Evolutionary conservation across 1,139 yeast species (phyloP).

Genomic region (Protomyces pachydermus): DNA sequence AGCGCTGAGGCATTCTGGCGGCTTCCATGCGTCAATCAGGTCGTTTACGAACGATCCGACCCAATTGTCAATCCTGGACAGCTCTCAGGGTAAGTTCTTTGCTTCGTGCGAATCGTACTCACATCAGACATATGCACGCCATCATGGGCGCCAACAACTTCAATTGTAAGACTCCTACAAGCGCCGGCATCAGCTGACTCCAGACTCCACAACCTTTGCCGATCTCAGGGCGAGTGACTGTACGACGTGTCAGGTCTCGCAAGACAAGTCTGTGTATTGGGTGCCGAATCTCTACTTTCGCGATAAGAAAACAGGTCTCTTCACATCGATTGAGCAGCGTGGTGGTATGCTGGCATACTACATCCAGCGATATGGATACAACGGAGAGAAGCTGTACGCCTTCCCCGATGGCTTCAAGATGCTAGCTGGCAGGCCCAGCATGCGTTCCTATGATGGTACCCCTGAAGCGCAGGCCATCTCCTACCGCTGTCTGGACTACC

Average conservation of each 20-base stretch:
- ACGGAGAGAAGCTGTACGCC: slow-evolving; percentile 25
- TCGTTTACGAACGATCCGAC: slow-evolving; percentile 22
- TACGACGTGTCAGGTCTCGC: slow-evolving; percentile 25
- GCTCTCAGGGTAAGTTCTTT: neutral
- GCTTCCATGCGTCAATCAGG: slow-evolving; percentile 14
- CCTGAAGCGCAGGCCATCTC: slow-evolving; percentile 25
- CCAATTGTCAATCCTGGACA: slow-evolving; percentile 23
- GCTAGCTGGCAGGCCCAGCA: slow-evolving; percentile 28
- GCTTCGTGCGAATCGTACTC: neutral
- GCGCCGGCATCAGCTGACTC: neutral
- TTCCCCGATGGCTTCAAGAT: slow-evolving; percentile 30
- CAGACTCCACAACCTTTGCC: slow-evolving; percentile 10
- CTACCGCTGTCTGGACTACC: slow-evolving; percentile 24
- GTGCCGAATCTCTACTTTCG: slow-evolving; percentile 25
- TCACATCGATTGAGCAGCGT: slow-evolving; percentile 13
- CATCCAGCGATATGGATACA: slow-evolving; percentile 26
- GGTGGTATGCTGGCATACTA: slow-evolving; percentile 29
- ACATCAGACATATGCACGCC: slow-evolving; percentile 24
- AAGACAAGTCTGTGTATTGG: slow-evolving; percentile 28
- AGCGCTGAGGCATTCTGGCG: slow-evolving; percentile 16
- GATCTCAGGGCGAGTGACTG: slow-evolving; percentile 20
- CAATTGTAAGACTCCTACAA: neutral
- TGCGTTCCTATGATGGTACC: slow-evolving; percentile 1
- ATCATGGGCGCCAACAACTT: slow-evolving; percentile 25
- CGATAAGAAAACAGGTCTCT: slow-evolving; percentile 10